Evolutionary conservation across 202 grass and related monocot species (phyloP).

Genomic region (Bolboschoenoplectus hybrid): DNA sequence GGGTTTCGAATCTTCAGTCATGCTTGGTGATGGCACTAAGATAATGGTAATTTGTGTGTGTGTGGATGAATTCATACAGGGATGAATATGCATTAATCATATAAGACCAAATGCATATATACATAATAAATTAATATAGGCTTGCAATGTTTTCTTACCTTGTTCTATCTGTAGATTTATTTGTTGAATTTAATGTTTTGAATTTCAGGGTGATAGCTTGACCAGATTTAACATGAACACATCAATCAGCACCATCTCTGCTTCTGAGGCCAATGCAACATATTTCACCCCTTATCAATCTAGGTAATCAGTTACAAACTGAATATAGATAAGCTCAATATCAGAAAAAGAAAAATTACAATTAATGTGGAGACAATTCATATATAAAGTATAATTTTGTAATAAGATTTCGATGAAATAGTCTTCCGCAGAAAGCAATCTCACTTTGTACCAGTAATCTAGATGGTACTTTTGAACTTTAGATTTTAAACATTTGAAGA

Average conservation of each 20-base stretch:
- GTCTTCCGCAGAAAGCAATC: background rate
- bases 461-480: background rate
- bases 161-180: background rate
- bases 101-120: slow-evolving; percentile 3
- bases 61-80: background rate
- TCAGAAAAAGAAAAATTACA: background rate
- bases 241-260: slow-evolving; percentile 61
- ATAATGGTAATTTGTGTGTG: slow-evolving; percentile 51
- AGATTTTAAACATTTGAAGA: background rate
- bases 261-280: slow-evolving; percentile 61
- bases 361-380: background rate
- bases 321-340: background rate
- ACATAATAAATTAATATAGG: background rate
- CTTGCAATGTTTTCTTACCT: slow-evolving; percentile 9
- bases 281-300: slow-evolving; percentile 89
- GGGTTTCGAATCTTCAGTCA: slow-evolving; percentile 56
- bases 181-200: slow-evolving; percentile 22
- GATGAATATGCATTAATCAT: background rate
- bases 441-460: background rate
- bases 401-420: background rate
- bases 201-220: slow-evolving; percentile 74
- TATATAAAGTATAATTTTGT: background rate
- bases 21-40: slow-evolving; percentile 56
- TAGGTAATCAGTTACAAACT: slow-evolving; percentile 50
- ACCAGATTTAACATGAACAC: slow-evolving; percentile 59